Percentiles rank a stretch among this genome's conserved stretches.
Conservation (phyloP, 768 basidiomycete genomes). For the Termitomyces sp. region DNA sequence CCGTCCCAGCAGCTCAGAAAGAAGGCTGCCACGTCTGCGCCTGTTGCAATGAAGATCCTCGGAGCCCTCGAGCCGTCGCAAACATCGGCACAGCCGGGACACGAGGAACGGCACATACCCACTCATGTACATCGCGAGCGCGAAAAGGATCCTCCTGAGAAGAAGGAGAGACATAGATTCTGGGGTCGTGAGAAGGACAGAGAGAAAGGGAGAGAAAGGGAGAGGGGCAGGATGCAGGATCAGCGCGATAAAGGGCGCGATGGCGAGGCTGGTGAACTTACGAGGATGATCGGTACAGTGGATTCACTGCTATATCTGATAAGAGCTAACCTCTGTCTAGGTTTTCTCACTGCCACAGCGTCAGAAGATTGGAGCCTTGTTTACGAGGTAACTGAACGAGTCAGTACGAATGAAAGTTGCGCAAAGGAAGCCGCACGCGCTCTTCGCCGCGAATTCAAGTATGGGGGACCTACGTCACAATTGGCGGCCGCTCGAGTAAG, state of each 20-base stretch:
- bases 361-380: conserved; percentile 83
- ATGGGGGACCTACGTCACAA: conserved; percentile 73
- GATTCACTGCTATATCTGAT: conserved; percentile 11
- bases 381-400: conserved; percentile 82
- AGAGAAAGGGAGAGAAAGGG: conserved; percentile 13
- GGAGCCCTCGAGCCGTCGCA: conserved; percentile 57
- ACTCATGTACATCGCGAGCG: conserved; percentile 17
- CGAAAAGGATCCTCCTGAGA: conserved; percentile 29
- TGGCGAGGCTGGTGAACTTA: conserved; percentile 15
- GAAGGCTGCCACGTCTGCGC: conserved; percentile 22
- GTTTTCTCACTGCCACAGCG: conserved; percentile 70
- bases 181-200: conserved; percentile 43
- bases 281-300: conserved; percentile 16
- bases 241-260: conserved; percentile 12
- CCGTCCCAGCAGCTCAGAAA: conserved; percentile 17
- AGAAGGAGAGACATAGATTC: conserved; percentile 52
- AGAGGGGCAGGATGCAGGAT: conserved; percentile 2
- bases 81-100: conserved; percentile 25
- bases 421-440: conserved; percentile 86
- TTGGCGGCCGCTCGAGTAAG: conserved; percentile 72
- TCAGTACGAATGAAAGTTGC: conserved; percentile 63
- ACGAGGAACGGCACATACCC: conserved; percentile 27
- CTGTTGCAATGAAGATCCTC: conserved; percentile 50
- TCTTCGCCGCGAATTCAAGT: conserved; percentile 85
- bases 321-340: conserved; percentile 45